Base-by-base conservation (phyloP, 495 filamentous ascomycete species). In the Amorphotheca resinae region DNA sequence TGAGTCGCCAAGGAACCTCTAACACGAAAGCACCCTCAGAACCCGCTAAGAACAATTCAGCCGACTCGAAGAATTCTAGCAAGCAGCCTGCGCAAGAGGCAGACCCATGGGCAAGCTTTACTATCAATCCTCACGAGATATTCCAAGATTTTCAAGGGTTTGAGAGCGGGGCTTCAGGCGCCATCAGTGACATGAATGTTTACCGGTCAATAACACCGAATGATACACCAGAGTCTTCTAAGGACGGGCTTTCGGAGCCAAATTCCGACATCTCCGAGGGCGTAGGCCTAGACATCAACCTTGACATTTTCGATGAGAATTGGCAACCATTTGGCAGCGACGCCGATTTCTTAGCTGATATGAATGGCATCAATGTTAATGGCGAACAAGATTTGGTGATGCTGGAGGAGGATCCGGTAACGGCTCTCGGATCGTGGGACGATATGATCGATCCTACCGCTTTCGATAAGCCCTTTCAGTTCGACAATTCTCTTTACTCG, bases 181-280 rank as follows among this genome's bases (percentile, higher is more conserved):
- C 68, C 4, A 59, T 68, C 36, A 54, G 59, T 0, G 69, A 75
- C 34, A 61, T 68, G 55, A 61, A 50, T 35, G 53, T 64, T 7
- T 72, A 71, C 44, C 61, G 67, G 21, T 60, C 59, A 6, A 57
- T 67, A 32, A 68, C 70, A 33, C 71, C 70, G 0, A 72, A 75
- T 23, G 69, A 73, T 46, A 75, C 71, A 8, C 71, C 71, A 5
- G 71, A 73, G 38, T 75, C 71, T 7, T 66, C 64, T 54, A 72
- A 72, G 50, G 67, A 74, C 40, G 64, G 64, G 4, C 49, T 56
- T 32, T 73, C 70, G 20, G 71, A 75, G 41, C 65, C 67, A 17
- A 74, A 65, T 36, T 73, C 68, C 50, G 71, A 75, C 39, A 62
- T 74, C 20, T 64, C 66, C 9, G 70, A 74, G 36, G 59, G 57